phyloP scores from a whole-genome alignment of 208 protist species.

The Polymyxa betae region DNA sequence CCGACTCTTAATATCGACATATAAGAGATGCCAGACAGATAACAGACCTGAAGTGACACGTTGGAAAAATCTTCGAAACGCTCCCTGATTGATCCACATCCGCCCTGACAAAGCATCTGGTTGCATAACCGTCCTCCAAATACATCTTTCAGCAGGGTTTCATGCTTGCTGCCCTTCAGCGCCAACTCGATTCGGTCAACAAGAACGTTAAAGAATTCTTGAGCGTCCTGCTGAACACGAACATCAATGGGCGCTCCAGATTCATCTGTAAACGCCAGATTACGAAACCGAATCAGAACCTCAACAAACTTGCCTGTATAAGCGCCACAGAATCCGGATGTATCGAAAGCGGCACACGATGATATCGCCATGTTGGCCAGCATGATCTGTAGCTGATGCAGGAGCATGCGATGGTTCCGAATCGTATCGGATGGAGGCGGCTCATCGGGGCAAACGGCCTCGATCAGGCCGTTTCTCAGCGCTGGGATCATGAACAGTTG shows the following conservation, averaged over 20 bases:
- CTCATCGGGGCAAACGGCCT: background rate
- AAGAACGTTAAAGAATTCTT: conserved; percentile 60
- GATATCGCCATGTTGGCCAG: conserved; percentile 47
- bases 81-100: conserved; percentile 54
- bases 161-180: conserved; percentile 46
- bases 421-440: background rate
- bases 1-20: background rate
- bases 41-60: conserved; percentile 8
- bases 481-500: conserved; percentile 47
- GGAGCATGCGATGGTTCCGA: background rate
- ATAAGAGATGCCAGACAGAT: background rate
- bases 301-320: background rate
- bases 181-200: conserved; percentile 51
- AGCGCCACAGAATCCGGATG: conserved; percentile 24
- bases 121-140: conserved; percentile 46
- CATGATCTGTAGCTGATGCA: conserved; percentile 24
- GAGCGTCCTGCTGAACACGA: conserved; percentile 59
- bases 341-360: background rate
- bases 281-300: background rate
- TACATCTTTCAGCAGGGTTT: conserved; percentile 43
- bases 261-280: conserved; percentile 33
- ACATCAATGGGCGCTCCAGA: conserved; percentile 45
- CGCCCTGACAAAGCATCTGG: conserved; percentile 61
- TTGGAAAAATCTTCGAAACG: conserved; percentile 49
- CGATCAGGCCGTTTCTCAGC: background rate